Conservation (phyloP, 2,329 filamentous ascomycete species). For the Alternaria sp. region DNA sequence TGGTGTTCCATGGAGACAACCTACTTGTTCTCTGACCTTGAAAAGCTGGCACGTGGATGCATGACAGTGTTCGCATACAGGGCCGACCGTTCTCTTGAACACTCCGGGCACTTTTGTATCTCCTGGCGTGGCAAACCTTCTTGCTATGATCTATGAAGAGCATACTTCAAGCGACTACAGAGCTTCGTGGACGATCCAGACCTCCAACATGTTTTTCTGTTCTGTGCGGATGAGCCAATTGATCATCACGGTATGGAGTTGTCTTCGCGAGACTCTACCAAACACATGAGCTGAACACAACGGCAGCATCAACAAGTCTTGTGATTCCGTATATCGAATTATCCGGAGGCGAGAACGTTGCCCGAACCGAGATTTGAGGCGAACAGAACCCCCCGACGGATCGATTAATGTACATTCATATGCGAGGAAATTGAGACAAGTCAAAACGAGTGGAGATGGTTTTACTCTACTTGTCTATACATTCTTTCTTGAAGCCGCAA, state of each 20-base stretch:
- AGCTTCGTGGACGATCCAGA: not conserved
- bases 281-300: not conserved
- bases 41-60: not conserved
- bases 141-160: not conserved
- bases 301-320: not conserved
- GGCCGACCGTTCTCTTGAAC: not conserved
- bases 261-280: conserved; percentile 2
- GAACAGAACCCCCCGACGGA: conserved; percentile 10
- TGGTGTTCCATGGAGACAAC: not conserved
- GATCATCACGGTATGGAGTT: conserved; percentile 1
- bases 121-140: not conserved
- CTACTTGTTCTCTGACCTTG: not conserved
- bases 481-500: conserved; percentile 11
- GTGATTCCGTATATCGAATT: conserved; percentile 19
- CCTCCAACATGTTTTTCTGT: not conserved
- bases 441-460: conserved; percentile 11
- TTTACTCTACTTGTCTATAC: conserved; percentile 15
- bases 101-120: not conserved
- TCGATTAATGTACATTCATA: conserved; percentile 32
- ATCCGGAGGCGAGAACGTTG: conserved; percentile 15
- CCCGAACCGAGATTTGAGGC: conserved; percentile 15
- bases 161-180: too few relatives aligned
- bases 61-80: not conserved
- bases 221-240: not conserved
- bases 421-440: conserved; percentile 20